Evolutionary conservation across 2,329 filamentous ascomycete genomes (phyloP).

Genomic region (Zarea fungicola): DNA sequence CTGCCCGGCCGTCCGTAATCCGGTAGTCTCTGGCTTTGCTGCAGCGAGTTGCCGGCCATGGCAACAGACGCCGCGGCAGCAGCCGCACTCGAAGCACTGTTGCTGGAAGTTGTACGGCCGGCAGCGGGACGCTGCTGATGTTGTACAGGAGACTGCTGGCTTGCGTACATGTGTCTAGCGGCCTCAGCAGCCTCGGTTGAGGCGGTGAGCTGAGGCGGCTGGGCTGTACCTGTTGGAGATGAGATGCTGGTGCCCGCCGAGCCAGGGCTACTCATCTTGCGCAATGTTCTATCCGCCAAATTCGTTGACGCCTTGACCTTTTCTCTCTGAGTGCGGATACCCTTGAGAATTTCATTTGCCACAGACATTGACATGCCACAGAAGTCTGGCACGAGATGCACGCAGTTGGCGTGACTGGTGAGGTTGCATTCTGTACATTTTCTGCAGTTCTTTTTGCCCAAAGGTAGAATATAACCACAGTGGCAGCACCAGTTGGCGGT

Average conservation of each 20-base stretch:
- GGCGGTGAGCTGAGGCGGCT: constrained; percentile 17
- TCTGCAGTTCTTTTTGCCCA: constrained; percentile 91
- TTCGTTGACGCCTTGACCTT: constrained; percentile 44
- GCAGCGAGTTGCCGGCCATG: constrained; percentile 46
- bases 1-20: constrained; percentile 32
- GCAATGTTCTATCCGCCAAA: constrained; percentile 63
- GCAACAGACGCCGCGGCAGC: constrained; percentile 54
- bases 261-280: constrained; percentile 46
- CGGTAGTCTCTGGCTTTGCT: constrained; percentile 27
- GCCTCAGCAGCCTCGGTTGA: constrained; percentile 54
- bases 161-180: constrained; percentile 57
- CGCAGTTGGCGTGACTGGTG: constrained; percentile 85
- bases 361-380: constrained; percentile 99
- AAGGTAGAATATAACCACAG: constrained; percentile 90
- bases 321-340: constrained; percentile 74
- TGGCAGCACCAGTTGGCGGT: constrained; percentile 99
- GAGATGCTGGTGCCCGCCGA: constrained; percentile 27
- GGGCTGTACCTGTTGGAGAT: constrained; percentile 19
- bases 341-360: constrained; percentile 87
- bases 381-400: constrained; percentile 95
- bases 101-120: constrained; percentile 48
- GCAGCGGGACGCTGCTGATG: constrained; percentile 35
- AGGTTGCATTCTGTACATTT: constrained; percentile 89
- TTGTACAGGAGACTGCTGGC: constrained; percentile 39
- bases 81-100: constrained; percentile 25